Conservation (phyloP, 2,329 filamentous ascomycete species). For the Lecanicillium sp. region DNA sequence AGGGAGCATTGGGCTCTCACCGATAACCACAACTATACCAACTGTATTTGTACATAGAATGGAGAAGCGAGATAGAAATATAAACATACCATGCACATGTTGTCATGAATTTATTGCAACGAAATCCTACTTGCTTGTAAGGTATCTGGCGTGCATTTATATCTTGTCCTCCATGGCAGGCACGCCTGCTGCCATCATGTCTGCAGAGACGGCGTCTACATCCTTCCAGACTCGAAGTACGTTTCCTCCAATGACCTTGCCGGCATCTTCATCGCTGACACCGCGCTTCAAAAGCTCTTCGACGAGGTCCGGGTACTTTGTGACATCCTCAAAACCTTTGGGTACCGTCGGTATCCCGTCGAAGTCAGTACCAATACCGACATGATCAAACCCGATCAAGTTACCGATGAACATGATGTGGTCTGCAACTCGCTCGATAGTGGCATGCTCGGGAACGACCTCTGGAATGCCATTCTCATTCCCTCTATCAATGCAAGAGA, state of each 20-base stretch:
- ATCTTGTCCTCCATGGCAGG: slow-evolving; percentile 48
- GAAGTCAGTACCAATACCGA: slow-evolving; percentile 85
- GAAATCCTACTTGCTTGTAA: too few species aligned
- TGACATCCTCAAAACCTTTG: slow-evolving; percentile 73
- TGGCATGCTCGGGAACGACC: slow-evolving; percentile 60
- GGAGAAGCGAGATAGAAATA: too few species aligned
- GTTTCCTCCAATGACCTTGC: slow-evolving; percentile 73
- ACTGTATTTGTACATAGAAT: too few species aligned
- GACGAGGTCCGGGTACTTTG: slow-evolving; percentile 72
- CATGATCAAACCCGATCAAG: slow-evolving; percentile 77
- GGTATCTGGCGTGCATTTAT: background rate
- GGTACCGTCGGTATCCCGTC: slow-evolving; percentile 67
- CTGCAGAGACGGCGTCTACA: slow-evolving; percentile 62
- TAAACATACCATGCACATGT: too few species aligned
- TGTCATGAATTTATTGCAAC: too few species aligned
- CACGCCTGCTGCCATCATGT: slow-evolving; percentile 53
- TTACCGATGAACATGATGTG: slow-evolving; percentile 80
- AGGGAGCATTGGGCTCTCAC: too few species aligned
- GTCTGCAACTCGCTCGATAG: slow-evolving; percentile 66
- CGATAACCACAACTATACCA: too few species aligned
- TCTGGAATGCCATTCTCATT: slow-evolving; percentile 59
- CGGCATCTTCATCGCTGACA: slow-evolving; percentile 64
- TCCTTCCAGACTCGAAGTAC: slow-evolving; percentile 76
- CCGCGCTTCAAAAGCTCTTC: slow-evolving; percentile 66
- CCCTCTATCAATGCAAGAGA: slow-evolving; percentile 60